These are phyloP conservation scores for Chlamydomonas asymmetrica DNA, from an alignment of 139 green algal genomes.

Conservation along the genomic window DNA sequence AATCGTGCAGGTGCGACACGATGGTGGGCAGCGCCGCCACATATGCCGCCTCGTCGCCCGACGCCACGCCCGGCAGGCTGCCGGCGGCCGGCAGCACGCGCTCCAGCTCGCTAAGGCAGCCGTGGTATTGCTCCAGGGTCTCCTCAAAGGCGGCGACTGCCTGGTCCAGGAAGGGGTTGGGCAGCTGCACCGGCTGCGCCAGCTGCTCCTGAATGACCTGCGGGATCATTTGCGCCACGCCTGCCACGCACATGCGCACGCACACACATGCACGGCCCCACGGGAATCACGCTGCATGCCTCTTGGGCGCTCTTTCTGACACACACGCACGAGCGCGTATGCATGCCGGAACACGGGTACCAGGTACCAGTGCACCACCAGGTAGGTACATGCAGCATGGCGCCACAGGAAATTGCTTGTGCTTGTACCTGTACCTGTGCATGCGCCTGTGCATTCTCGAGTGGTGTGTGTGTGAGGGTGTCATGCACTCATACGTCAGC, in stretches of 20 bases:
- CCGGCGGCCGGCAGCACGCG: constrained; percentile 22
- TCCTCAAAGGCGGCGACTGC: constrained; percentile 28
- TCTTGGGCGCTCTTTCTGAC: too few species aligned
- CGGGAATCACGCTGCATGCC: too few species aligned
- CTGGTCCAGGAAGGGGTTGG: constrained; percentile 40
- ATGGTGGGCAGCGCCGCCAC: constrained; percentile 31
- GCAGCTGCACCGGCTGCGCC: constrained; percentile 39
- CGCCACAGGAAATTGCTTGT: too few species aligned
- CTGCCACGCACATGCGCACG: background rate
- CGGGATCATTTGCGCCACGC: background rate
- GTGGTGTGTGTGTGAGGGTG: too few species aligned
- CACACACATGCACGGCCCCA: too few species aligned
- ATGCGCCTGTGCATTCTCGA: too few species aligned
- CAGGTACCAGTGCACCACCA: too few species aligned
- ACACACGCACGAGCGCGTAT: background rate
- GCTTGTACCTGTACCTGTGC: too few species aligned
- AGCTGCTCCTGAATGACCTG: constrained; percentile 39
- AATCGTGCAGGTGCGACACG: constrained; percentile 50
- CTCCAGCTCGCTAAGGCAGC: constrained; percentile 38
- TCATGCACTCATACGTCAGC: background rate
- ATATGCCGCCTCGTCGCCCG: background rate
- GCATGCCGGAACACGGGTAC: too few species aligned
- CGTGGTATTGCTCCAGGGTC: constrained; percentile 33
- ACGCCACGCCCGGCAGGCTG: constrained; percentile 3
- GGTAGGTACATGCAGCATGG: too few species aligned